Percentiles rank a stretch among this genome's conserved stretches.
Evolutionary conservation across 2,329 filamentous ascomycete genomes (phyloP).

Genomic region (Macrophomina tecta): DNA sequence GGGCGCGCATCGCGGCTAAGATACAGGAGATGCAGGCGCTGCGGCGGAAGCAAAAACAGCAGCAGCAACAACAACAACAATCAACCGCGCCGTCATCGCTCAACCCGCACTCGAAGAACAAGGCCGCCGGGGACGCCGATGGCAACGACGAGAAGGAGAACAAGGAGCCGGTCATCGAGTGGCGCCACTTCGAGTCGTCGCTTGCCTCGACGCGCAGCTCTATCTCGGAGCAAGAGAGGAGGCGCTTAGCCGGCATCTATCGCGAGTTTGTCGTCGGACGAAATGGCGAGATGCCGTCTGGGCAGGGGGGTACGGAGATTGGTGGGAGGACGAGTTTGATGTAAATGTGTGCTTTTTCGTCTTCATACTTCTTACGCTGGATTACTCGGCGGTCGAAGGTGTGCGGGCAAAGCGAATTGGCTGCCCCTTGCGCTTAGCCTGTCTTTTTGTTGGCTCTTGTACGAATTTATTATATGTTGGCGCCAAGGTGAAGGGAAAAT

Average conservation of each 20-base stretch:
- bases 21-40: conserved; percentile 78
- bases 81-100: not conserved
- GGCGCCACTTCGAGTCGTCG: conserved; percentile 81
- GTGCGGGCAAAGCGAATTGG: not conserved
- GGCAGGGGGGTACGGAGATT: conserved; percentile 89
- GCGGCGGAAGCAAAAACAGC: conserved; percentile 66
- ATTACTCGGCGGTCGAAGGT: not conserved
- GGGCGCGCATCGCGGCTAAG: conserved; percentile 80
- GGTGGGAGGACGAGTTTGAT: conserved; percentile 93
- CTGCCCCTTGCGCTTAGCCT: not conserved
- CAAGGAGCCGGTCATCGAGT: conserved; percentile 79
- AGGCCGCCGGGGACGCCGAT: conserved; percentile 32
- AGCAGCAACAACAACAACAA: conserved; percentile 40
- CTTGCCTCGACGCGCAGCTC: conserved; percentile 79
- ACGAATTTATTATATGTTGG: not conserved
- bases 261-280: conserved; percentile 89
- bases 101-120: conserved; percentile 30
- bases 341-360: conserved; percentile 53
- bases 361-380: not conserved
- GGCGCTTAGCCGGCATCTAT: conserved; percentile 80
- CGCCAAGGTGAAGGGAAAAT: not conserved
- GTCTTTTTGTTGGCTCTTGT: not conserved
- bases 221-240: conserved; percentile 79
- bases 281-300: conserved; percentile 94
- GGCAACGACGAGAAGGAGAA: conserved; percentile 50